Evolutionary conservation across 2,329 filamentous ascomycete species (phyloP).

Genomic region (Fusarium graminum): DNA sequence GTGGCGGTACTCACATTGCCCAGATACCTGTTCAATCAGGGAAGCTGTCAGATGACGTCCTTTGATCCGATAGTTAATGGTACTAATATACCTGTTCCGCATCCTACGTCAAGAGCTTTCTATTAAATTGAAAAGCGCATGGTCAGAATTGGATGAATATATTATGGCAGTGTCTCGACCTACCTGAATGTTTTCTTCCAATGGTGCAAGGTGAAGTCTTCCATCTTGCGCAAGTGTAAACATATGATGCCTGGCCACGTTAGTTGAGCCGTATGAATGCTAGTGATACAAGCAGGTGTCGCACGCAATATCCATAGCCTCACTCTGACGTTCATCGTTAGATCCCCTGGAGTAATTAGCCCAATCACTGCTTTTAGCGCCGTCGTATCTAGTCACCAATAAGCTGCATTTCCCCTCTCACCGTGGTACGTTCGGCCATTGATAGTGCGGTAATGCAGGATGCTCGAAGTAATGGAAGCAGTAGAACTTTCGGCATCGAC

Average conservation of each 20-base stretch:
- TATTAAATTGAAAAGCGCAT: background rate
- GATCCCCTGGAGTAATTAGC: conserved; percentile 11
- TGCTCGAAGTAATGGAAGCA: conserved; percentile 23
- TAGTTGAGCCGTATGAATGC: background rate
- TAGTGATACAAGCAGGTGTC: background rate
- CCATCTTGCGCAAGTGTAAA: conserved; percentile 22
- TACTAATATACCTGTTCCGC: conserved; percentile 11
- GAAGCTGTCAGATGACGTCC: background rate
- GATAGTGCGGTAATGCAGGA: conserved; percentile 27
- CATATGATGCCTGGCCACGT: conserved; percentile 14
- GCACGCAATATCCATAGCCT: conserved; percentile 28
- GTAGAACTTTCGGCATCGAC: conserved; percentile 18
- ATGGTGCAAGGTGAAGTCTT: conserved; percentile 15
- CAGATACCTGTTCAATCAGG: conserved; percentile 21
- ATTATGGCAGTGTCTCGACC: rapidly evolving
- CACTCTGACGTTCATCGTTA: conserved; percentile 24
- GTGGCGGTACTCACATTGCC: conserved; percentile 25
- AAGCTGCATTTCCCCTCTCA: conserved; percentile 25
- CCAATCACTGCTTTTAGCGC: rapidly evolving
- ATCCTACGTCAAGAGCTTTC: conserved; percentile 8
- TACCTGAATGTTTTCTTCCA: conserved; percentile 6
- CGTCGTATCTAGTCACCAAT: background rate
- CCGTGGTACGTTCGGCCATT: conserved; percentile 25
- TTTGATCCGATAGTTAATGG: background rate
- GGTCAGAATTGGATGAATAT: background rate